Base-by-base conservation (phyloP, 106 monocot genomes). In the Posidonia australis region DNA sequence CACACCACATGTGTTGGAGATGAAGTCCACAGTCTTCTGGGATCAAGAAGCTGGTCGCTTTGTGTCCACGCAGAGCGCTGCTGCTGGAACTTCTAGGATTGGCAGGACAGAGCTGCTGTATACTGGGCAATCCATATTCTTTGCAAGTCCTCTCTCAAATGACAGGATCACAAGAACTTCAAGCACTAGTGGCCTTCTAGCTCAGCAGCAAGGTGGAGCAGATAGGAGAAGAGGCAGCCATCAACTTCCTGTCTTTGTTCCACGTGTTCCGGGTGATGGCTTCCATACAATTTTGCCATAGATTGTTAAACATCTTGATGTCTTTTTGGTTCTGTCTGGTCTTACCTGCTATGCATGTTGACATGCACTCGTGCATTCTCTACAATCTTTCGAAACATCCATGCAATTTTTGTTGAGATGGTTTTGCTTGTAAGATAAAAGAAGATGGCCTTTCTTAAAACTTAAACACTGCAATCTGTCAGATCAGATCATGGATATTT, bases 171-270 rank as follows among this genome's bases (percentile, higher is more conserved):
- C 68, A 17, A 72, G 72, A 63, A 69, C 72, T 25, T 65, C 57
- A 13, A 60, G 72, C 32, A 45, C 11, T 28, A 20, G 18, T 18
- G 52, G 36, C 51, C 18, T 12, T 61, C 51, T 31, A 11, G 25
- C 52, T 1, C 64, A 63, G 65, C 74, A 57, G 24, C 71, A 52
- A 25, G 67, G 62, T 9, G 46, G 59, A 4, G 3, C 14, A 5
- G 75, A 70, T 12, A 58, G 69, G 58, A 65, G 74, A n/a, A 70
- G 73, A 43, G 73, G 74, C 1, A 21, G 58, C 6, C 27, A 65
- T 28, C 80, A 83, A 61, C 78, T 86, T 42, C 90, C 90, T 46
- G 76, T 86, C 44, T 90, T 86, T 65, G 68, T 66, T 54, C 89
- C 85, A 44, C 43, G 44, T 64, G 6, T 7, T 64, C 44, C 46